Conservation (phyloP, 371 early-diverging fungal genomes). For the Apophysomyces elegans region DNA sequence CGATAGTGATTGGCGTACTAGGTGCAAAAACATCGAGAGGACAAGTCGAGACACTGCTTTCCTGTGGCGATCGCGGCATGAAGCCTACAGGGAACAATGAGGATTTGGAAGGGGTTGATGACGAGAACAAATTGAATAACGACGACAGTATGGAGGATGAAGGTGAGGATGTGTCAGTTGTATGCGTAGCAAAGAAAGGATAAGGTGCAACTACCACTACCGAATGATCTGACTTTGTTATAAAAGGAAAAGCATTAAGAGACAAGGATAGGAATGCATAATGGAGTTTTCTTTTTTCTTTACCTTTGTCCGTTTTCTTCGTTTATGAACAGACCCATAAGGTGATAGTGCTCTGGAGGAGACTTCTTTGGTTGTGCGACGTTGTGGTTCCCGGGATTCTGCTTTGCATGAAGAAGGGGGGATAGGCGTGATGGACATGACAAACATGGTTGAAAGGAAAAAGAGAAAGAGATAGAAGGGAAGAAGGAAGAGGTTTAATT, state of each 20-base stretch:
- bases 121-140: slow-evolving; percentile 12
- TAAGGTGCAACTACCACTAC: slow-evolving; percentile 22
- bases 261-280: slow-evolving; percentile 11
- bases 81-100: slow-evolving; percentile 24
- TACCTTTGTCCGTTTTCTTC: slow-evolving; percentile 21
- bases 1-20: slow-evolving; percentile 10
- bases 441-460: neutral
- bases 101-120: neutral
- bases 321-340: slow-evolving; percentile 36
- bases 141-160: slow-evolving; percentile 3
- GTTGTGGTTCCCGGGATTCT: slow-evolving; percentile 12
- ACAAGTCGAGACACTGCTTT: slow-evolving; percentile 14
- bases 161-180: neutral
- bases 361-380: slow-evolving; percentile 15
- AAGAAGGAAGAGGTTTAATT: neutral
- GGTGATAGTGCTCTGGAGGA: slow-evolving; percentile 23
- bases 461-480: neutral
- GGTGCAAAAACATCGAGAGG: slow-evolving; percentile 25
- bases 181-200: slow-evolving; percentile 21
- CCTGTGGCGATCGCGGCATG: slow-evolving; percentile 22
- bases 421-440: neutral
- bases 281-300: slow-evolving; percentile 12
- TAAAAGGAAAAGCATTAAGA: slow-evolving; percentile 12
- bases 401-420: slow-evolving; percentile 1
- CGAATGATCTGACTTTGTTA: neutral